A percentile compares a stretch with the other conserved stretches of the same genome.
These are phyloP conservation scores for Kandelia obovata DNA, from an alignment of 345 rosid species.

Conservation along the genomic window DNA sequence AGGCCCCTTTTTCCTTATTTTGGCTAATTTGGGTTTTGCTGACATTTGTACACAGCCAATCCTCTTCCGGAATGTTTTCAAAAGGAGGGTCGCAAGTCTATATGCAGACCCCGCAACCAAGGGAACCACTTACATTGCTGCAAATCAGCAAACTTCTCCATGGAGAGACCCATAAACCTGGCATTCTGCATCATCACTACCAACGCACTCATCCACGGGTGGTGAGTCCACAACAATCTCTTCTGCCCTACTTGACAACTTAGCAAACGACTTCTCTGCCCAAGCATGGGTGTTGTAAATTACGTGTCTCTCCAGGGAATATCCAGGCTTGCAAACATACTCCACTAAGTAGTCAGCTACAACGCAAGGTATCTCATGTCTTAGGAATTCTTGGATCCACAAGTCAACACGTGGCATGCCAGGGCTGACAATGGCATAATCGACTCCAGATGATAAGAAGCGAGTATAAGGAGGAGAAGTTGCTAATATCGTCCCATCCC, in stretches of 20 bases:
- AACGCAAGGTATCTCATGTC: conserved; percentile 79
- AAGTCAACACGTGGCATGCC: conserved; percentile 63
- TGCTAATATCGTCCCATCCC: conserved; percentile 84
- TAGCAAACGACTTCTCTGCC: conserved; percentile 68
- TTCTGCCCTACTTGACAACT: conserved; percentile 42
- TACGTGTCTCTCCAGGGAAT: conserved; percentile 74
- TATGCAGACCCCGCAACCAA: conserved; percentile 61
- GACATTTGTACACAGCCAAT: conserved; percentile 67
- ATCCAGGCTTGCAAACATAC: conserved; percentile 90
- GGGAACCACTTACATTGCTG: conserved; percentile 47
- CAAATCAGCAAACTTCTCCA: conserved; percentile 74
- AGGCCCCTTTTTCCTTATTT: conserved; percentile 16
- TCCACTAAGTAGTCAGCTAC: conserved; percentile 87
- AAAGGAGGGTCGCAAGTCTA: conserved; percentile 69
- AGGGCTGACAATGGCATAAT: conserved; percentile 77
- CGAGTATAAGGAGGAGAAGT: conserved; percentile 92
- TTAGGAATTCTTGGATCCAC: conserved; percentile 86
- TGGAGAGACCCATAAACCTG: conserved; percentile 44
- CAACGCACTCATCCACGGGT: conserved; percentile 5
- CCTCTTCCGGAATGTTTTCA: conserved; percentile 49
- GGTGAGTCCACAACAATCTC: conserved; percentile 26
- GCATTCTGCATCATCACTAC: conserved; percentile 39
- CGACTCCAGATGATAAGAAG: conserved; percentile 63
- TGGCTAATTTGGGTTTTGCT: conserved; percentile 7
- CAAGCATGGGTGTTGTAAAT: conserved; percentile 65